These are phyloP conservation scores for Phalaenopsis hybrid DNA, from an alignment of 116 monocot genomes.

Conservation along the genomic window DNA sequence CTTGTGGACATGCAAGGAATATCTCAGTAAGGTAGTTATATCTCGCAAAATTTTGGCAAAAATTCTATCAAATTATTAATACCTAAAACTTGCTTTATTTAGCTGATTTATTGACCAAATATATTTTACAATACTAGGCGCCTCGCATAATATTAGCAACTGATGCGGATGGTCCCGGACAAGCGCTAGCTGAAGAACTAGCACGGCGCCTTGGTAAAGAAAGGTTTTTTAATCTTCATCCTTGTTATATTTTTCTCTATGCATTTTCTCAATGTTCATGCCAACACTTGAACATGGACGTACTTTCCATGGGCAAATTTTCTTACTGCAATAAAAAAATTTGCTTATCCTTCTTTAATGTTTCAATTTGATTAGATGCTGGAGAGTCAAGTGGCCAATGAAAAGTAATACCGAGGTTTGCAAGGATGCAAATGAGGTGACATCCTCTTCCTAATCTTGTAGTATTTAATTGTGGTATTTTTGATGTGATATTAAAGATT, in stretches of 20 bases:
- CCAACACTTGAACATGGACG: not conserved
- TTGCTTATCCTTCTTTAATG: too few relatives aligned
- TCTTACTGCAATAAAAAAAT: too few relatives aligned
- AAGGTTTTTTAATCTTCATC: constrained; percentile 16
- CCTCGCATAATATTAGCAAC: constrained; percentile 33
- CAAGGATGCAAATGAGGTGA: constrained; percentile 99
- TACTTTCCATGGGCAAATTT: too few relatives aligned
- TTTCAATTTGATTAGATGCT: constrained; percentile 47
- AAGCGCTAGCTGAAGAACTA: constrained; percentile 32
- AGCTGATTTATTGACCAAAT: not conserved
- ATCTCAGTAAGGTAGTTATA: constrained; percentile 19
- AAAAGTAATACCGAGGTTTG: constrained; percentile 47
- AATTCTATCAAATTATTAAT: not conserved
- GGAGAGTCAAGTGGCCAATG: constrained; percentile 86
- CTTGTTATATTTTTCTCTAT: not conserved
- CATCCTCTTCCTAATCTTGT: not conserved
- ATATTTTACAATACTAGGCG: constrained; percentile 13
- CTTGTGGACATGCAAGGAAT: constrained; percentile 43
- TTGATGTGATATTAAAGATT: too few relatives aligned
- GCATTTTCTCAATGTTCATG: not conserved
- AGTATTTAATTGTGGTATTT: too few relatives aligned
- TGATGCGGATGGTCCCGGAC: constrained; percentile 27
- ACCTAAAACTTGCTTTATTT: not conserved
- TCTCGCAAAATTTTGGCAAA: too few relatives aligned
- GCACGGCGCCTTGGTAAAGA: constrained; percentile 35